Conservation (phyloP, 257 asterid species). For the Fraxinus americana region DNA sequence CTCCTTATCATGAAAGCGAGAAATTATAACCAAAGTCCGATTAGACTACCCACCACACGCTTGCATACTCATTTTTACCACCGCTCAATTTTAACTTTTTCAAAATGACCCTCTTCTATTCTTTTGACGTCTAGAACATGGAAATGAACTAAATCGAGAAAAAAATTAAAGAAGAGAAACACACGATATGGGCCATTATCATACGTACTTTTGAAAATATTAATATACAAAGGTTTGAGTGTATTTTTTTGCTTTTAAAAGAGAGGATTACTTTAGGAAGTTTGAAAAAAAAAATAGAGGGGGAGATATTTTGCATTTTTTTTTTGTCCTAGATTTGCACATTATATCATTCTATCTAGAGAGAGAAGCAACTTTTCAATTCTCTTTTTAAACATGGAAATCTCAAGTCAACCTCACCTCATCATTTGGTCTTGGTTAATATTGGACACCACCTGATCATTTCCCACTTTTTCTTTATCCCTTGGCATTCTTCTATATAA, state of each 20-base stretch:
- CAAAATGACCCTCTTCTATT: neutral
- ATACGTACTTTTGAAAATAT: neutral
- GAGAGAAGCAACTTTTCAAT: conserved; percentile 29
- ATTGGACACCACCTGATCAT: conserved; percentile 32
- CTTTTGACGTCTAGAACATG: no score
- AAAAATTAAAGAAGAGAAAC: neutral
- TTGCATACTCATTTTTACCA: conserved; percentile 6
- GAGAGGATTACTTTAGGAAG: neutral
- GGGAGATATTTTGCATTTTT: neutral
- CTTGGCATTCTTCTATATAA: conserved; percentile 50
- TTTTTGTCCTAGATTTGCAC: neutral
- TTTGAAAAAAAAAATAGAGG: neutral
- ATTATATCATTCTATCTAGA: conserved; percentile 18
- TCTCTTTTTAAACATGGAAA: conserved; percentile 52
- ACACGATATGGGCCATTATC: neutral
- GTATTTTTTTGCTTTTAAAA: neutral
- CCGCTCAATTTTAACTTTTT: neutral
- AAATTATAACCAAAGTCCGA: conserved; percentile 37
- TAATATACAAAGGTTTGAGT: neutral
- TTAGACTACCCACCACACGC: conserved; percentile 79
- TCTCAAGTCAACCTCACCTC: conserved; percentile 79
- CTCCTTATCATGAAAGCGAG: conserved; percentile 67
- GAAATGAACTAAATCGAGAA: no score
- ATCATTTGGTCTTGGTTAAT: conserved; percentile 46
- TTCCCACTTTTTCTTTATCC: conserved; percentile 31